Evolutionary conservation across 176 grass and related monocot genomes (phyloP), one percentile per base, ranked within the genome.

Genomic region (Avena atlantica): DNA sequence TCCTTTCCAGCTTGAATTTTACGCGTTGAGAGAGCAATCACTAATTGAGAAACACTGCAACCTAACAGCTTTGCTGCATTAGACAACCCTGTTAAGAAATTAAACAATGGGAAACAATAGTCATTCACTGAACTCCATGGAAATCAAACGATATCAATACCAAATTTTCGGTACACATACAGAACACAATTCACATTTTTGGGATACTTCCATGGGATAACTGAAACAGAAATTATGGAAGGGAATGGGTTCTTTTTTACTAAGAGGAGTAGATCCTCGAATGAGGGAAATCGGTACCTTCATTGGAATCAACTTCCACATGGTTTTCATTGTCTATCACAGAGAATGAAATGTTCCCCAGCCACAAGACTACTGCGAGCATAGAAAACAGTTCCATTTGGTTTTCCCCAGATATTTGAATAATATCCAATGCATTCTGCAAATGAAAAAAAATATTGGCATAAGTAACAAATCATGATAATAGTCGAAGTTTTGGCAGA

Each of bases 321-420:
- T 99, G 92, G 81, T 92, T 96, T 99, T 99, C 97, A 69, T 89
- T 96, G 87, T 99, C 97, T 80, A 93, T 94, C 52, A 94, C 88
- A 55, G 83, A 85, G 86, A 99, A 99, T 21, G 93, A 91, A 80
- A 99, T 94, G 71, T 99, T 96, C 85, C 97, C 97, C 55, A 99
- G 69, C 94, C 92, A 99, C 76, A 99, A 90, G 48, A 99, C 85
- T 80, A 92, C 92, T 60, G 87, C 88, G 25, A 99, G 89, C 92
- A 90, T 96, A 77, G 92, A 92, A 93, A 99, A 96, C 74, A 92
- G 90, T 85, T 90, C 91, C 85, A 94, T 91, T 88, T 96, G 93
- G 84, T 92, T 91, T 70, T 96, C 92, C 81, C 94, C 94, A 15
- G 85, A 91, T 80, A 99, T 94, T 66, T 94, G 80, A 81, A 96